Conservation (phyloP, 1,284 basidiomycete genomes). For the Cryptococcus maquisensis region DNA sequence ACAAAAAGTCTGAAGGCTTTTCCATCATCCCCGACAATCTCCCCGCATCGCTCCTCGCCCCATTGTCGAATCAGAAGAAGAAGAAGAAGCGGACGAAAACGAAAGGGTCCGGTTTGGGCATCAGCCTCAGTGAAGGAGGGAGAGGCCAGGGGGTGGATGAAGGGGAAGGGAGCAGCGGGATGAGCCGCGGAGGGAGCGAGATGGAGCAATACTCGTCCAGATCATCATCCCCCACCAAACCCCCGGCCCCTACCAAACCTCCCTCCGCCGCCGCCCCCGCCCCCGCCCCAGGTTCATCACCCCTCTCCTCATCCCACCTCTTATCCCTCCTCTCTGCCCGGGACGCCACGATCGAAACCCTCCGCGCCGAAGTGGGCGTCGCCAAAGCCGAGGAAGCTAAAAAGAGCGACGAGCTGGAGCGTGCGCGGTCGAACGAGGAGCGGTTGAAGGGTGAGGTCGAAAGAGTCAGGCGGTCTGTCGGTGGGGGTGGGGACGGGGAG, state of each 20-base stretch:
- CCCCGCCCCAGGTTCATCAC: neutral
- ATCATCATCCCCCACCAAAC: neutral
- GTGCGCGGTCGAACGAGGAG: constrained; percentile 29
- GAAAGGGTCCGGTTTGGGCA: too few relatives aligned
- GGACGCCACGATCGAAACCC: constrained; percentile 36
- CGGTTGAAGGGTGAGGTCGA: constrained; percentile 31
- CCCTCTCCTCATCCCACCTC: constrained; percentile 10
- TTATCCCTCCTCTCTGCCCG: constrained; percentile 23
- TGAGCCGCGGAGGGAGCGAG: too few relatives aligned
- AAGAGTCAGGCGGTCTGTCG: constrained; percentile 2
- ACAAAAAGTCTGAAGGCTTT: constrained; percentile 18
- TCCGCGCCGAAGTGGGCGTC: constrained; percentile 40
- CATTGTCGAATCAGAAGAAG: neutral
- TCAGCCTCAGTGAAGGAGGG: too few relatives aligned
- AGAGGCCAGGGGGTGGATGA: too few relatives aligned
- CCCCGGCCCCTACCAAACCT: neutral
- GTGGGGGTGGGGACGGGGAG: constrained; percentile 6
- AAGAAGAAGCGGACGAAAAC: neutral
- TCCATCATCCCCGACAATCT: constrained; percentile 40
- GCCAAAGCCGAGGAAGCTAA: constrained; percentile 42
- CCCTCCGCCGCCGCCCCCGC: neutral
- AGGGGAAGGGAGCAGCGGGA: too few relatives aligned
- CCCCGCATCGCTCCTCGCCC: constrained; percentile 5
- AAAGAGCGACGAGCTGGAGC: constrained; percentile 32
- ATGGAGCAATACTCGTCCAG: neutral